Evolutionary conservation across 1,139 yeast genomes (phyloP).

Genomic region (Casaregolazyma lundiana): DNA sequence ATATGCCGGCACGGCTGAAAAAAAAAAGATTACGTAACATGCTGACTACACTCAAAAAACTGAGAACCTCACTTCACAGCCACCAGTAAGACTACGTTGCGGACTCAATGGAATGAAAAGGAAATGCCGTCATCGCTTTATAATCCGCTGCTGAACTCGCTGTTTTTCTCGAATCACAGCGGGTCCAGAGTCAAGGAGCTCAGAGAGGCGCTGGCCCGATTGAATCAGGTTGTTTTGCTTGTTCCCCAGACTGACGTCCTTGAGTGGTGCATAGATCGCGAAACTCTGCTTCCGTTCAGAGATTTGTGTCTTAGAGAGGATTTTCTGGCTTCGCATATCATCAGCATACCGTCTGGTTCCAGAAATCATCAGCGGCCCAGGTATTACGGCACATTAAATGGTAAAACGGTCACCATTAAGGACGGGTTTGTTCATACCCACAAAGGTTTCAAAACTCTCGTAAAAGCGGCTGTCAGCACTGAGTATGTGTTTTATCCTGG

Average conservation of each 20-base stretch:
- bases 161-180: conserved; percentile 64
- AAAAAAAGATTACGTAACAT: neutral
- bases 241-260: conserved; percentile 45
- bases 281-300: conserved; percentile 41
- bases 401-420: conserved; percentile 53
- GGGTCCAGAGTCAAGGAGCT: conserved; percentile 48
- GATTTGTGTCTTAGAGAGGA: conserved; percentile 64
- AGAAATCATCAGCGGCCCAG: conserved; percentile 42
- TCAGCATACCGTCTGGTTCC: conserved; percentile 39
- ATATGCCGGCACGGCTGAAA: neutral
- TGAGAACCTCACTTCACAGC: neutral
- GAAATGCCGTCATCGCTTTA: conserved; percentile 20
- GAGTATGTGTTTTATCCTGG: conserved; percentile 44
- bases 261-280: conserved; percentile 46
- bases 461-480: conserved; percentile 43
- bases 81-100: neutral
- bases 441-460: conserved; percentile 47
- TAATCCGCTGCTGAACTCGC: conserved; percentile 62
- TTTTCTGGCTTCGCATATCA: conserved; percentile 66
- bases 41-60: neutral
- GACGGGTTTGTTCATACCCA: conserved; percentile 46
- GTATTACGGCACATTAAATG: conserved; percentile 55
- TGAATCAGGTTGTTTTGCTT: conserved; percentile 30
- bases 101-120: neutral
- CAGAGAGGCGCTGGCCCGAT: conserved; percentile 37